A percentile compares a stretch with the other conserved stretches of the same genome.
These are phyloP conservation scores for Saturnispora kantuleensis DNA, from an alignment of 805 yeast species.

Conservation along the genomic window DNA sequence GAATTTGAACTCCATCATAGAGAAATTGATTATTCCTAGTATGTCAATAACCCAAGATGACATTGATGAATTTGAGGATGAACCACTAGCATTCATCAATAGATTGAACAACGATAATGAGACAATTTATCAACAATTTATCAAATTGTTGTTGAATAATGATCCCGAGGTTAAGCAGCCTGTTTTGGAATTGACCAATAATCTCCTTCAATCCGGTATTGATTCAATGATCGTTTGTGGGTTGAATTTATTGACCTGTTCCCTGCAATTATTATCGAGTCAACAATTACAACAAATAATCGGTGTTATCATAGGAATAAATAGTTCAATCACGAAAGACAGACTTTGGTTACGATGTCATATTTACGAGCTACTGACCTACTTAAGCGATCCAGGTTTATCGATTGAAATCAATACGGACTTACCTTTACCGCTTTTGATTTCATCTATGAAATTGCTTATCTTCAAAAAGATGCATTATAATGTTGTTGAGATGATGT, in stretches of 20 bases:
- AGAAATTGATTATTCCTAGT: constrained; percentile 67
- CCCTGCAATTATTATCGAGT: neutral
- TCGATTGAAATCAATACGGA: neutral
- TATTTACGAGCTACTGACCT: constrained; percentile 10
- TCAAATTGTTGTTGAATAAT: constrained; percentile 4
- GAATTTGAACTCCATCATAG: constrained; percentile 51
- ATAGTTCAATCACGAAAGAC: neutral
- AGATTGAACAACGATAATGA: constrained; percentile 20
- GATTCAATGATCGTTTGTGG: constrained; percentile 7
- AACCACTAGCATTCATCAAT: constrained; percentile 83
- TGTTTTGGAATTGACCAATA: constrained; percentile 3
- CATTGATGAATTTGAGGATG: constrained; percentile 69
- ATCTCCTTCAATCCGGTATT: constrained; percentile 4
- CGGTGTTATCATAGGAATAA: neutral
- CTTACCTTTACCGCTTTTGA: constrained; percentile 33
- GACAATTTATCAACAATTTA: constrained; percentile 8
- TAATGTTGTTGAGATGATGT: constrained; percentile 41
- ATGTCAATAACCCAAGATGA: constrained; percentile 60
- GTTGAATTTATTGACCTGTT: constrained; percentile 5
- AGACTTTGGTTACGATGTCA: constrained; percentile 11
- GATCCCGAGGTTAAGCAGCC: constrained; percentile 7
- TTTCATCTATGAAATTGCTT: constrained; percentile 8
- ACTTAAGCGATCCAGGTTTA: constrained; percentile 3
- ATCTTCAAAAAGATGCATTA: constrained; percentile 3
- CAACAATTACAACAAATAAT: constrained; percentile 1